Evolutionary conservation across 2,329 filamentous ascomycete species (phyloP).

Genomic region (Mycosphaerella arachidis): DNA sequence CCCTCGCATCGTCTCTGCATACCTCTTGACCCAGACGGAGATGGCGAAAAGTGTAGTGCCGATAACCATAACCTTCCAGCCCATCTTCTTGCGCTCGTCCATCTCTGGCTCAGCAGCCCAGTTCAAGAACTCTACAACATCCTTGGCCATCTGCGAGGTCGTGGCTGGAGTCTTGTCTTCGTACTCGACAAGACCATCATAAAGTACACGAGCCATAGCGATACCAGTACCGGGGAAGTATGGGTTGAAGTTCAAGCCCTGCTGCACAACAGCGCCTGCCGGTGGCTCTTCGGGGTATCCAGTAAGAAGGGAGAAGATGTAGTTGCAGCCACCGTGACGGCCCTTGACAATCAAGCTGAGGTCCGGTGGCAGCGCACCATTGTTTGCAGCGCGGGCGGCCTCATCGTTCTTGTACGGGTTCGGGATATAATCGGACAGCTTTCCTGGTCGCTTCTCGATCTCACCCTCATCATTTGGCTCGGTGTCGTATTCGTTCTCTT

Average conservation of each 20-base stretch:
- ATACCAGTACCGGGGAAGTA: slow-evolving; percentile 99
- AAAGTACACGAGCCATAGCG: slow-evolving; percentile 97
- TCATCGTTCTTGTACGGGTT: slow-evolving; percentile 98
- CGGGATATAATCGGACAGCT: slow-evolving; percentile 96
- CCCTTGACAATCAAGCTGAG: slow-evolving; percentile 97
- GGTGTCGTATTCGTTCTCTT: slow-evolving; percentile 97
- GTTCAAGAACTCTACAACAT: slow-evolving; percentile 97
- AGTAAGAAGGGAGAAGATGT: slow-evolving; percentile 95
- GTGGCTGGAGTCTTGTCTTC: slow-evolving; percentile 93
- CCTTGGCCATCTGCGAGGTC: slow-evolving; percentile 99
- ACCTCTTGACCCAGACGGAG: slow-evolving; percentile 94
- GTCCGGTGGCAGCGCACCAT: slow-evolving; percentile 95
- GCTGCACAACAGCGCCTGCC: slow-evolving; percentile 76
- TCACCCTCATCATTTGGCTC: slow-evolving; percentile 98
- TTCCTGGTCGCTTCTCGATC: slow-evolving; percentile 97
- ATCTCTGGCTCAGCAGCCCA: slow-evolving; percentile 99
- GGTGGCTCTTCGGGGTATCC: slow-evolving; percentile 96
- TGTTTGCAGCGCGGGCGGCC: slow-evolving; percentile 95
- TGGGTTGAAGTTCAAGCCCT: slow-evolving; percentile 98
- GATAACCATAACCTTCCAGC: slow-evolving; percentile 88
- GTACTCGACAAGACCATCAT: slow-evolving; percentile 96
- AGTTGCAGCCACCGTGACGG: slow-evolving; percentile 95
- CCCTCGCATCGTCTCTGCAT: slow-evolving; percentile 16
- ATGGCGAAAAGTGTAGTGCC: slow-evolving; percentile 74
- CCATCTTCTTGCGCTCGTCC: slow-evolving; percentile 99